Evolutionary conservation across 345 rosid species (phyloP).

Genomic region (Lumnitzera littorea): DNA sequence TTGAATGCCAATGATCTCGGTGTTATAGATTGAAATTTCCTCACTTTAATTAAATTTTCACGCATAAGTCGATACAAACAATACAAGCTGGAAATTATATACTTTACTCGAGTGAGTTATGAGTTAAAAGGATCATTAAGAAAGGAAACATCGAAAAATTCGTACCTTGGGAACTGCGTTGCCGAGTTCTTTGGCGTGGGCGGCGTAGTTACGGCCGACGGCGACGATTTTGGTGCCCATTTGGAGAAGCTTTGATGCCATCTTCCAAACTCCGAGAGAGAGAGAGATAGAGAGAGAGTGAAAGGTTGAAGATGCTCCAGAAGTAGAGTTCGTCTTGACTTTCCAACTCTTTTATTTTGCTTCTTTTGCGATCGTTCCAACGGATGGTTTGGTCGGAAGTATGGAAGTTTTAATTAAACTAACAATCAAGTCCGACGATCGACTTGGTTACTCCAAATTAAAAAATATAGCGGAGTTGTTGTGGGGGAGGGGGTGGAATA

Average conservation of each 20-base stretch:
- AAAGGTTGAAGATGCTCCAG: not conserved
- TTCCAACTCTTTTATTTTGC: no score
- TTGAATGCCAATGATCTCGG: no score
- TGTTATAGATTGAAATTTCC: no score
- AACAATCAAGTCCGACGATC: no score
- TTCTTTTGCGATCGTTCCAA: no score
- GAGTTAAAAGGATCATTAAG: not conserved
- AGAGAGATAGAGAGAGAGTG: not conserved
- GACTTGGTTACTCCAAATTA: no score
- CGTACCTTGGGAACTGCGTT: slow-evolving; percentile 80
- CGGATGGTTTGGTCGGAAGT: no score
- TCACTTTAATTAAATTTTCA: not conserved
- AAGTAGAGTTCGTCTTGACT: not conserved
- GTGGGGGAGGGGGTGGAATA: no score
- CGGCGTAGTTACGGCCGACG: slow-evolving; percentile 93
- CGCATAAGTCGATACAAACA: no score
- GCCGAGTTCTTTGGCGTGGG: slow-evolving; percentile 96
- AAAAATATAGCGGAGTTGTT: no score
- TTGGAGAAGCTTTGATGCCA: slow-evolving; percentile 45
- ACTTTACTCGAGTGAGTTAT: not conserved
- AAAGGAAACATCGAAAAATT: not conserved
- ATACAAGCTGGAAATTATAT: no score
- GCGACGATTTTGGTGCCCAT: slow-evolving; percentile 80
- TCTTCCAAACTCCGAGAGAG: slow-evolving; percentile 3
- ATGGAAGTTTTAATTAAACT: no score